Evolutionary conservation across 495 filamentous ascomycete species (phyloP).

Genomic region (Antarctomyces pellizariae): DNA sequence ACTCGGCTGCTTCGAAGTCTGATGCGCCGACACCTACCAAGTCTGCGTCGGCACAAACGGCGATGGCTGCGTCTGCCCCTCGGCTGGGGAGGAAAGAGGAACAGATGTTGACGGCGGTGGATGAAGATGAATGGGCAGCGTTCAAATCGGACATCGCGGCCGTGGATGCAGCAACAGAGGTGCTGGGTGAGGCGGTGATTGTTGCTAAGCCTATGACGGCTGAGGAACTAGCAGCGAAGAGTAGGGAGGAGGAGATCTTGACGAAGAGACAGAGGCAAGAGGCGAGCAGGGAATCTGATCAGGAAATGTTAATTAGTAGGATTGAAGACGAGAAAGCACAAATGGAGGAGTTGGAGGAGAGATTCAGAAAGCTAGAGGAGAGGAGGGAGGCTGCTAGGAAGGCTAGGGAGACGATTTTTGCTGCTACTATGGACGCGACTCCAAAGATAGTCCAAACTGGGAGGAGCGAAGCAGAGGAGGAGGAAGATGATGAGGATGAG

Average conservation of each 20-base stretch:
- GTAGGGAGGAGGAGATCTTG: slow-evolving; percentile 28
- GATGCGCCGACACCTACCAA: no score
- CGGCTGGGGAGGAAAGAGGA: slow-evolving; percentile 3
- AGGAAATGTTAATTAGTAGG: slow-evolving; percentile 60
- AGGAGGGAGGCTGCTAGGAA: slow-evolving; percentile 32
- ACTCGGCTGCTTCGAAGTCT: no score
- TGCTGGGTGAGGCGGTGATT: slow-evolving; percentile 31
- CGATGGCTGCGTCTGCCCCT: no score
- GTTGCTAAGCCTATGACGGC: slow-evolving; percentile 45
- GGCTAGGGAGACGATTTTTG: no score
- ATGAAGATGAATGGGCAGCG: slow-evolving; percentile 77
- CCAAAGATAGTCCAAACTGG: no score
- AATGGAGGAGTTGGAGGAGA: slow-evolving; percentile 74
- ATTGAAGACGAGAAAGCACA: slow-evolving; percentile 81
- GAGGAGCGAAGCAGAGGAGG: no score
- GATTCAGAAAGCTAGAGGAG: slow-evolving; percentile 55
- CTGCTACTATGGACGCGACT: no score
- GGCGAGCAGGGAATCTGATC: slow-evolving; percentile 49
- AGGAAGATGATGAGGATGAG: no score
- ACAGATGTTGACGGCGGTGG: slow-evolving; percentile 46
- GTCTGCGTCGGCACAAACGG: no score
- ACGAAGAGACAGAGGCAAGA: slow-evolving; percentile 30
- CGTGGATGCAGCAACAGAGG: slow-evolving; percentile 12
- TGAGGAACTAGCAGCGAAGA: slow-evolving; percentile 47
- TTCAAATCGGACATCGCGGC: slow-evolving; percentile 70